phyloP scores from a whole-genome alignment of 495 filamentous ascomycete genomes.

The Xylaria venustula region DNA sequence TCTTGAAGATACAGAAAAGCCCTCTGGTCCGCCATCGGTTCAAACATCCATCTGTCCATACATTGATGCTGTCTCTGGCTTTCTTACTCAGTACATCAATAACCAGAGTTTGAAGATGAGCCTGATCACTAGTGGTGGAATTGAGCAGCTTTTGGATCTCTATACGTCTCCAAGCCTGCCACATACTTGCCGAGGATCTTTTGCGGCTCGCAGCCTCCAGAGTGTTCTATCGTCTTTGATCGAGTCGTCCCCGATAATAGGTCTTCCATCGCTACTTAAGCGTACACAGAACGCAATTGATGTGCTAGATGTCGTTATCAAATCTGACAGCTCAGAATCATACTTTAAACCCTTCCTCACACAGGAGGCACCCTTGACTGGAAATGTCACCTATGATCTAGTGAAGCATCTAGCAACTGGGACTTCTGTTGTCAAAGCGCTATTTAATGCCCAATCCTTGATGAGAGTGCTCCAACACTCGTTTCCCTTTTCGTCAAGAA shows the following conservation, averaged over 20 bases:
- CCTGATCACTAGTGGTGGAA: slow-evolving; percentile 75
- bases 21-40: slow-evolving; percentile 5
- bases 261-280: slow-evolving; percentile 75
- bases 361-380: slow-evolving; percentile 23
- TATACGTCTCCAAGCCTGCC: slow-evolving; percentile 74
- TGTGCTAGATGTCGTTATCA: slow-evolving; percentile 62
- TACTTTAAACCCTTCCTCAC: slow-evolving; percentile 63
- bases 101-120: slow-evolving; percentile 71
- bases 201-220: slow-evolving; percentile 63
- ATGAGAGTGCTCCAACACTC: slow-evolving; percentile 69
- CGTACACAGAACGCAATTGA: slow-evolving; percentile 68
- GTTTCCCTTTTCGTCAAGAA: slow-evolving; percentile 62
- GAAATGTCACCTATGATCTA: slow-evolving; percentile 31
- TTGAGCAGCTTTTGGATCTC: slow-evolving; percentile 82
- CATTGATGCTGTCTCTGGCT: slow-evolving; percentile 69
- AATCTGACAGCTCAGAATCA: slow-evolving; percentile 30
- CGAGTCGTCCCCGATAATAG: slow-evolving; percentile 78
- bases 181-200: slow-evolving; percentile 67
- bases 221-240: slow-evolving; percentile 76
- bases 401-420: slow-evolving; percentile 52
- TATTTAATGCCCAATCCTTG: slow-evolving; percentile 72
- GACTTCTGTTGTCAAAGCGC: slow-evolving; percentile 70
- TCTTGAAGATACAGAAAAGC: slow-evolving; percentile 14
- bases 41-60: slow-evolving; percentile 55
- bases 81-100: slow-evolving; percentile 73